Conservation (phyloP, 306 rosid species). For the Elaeagnus macrophylla region DNA sequence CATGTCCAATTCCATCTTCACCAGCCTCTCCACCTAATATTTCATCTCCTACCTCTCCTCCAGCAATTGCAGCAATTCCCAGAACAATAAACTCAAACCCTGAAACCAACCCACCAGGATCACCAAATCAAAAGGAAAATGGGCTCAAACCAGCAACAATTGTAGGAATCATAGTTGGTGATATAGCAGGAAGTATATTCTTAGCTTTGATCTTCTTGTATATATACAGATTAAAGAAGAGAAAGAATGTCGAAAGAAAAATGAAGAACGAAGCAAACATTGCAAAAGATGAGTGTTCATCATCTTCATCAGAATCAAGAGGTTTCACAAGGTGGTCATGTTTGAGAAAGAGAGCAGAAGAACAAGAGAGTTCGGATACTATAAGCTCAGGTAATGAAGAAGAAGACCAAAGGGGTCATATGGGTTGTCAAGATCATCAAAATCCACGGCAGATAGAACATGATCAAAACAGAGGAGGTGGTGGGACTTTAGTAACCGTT, state of each 20-base stretch:
- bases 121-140: slow-evolving; percentile 16
- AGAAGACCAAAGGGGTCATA: slow-evolving; percentile 13
- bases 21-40: slow-evolving; percentile 32
- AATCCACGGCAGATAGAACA: slow-evolving; percentile 21
- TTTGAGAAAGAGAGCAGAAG: slow-evolving; percentile 49
- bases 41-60: slow-evolving; percentile 49
- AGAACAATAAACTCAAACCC: slow-evolving; percentile 31
- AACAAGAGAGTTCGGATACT: slow-evolving; percentile 34
- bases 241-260: slow-evolving; percentile 16
- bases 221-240: slow-evolving; percentile 37
- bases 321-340: slow-evolving; percentile 80
- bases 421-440: slow-evolving; percentile 15
- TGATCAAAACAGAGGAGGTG: slow-evolving; percentile 35
- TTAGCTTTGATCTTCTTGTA: slow-evolving; percentile 42
- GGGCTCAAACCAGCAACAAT: slow-evolving; percentile 46
- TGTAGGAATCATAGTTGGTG: slow-evolving; percentile 67
- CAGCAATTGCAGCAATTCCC: slow-evolving; percentile 88
- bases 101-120: slow-evolving; percentile 11
- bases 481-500: slow-evolving; percentile 63
- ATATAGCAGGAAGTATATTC: slow-evolving; percentile 38
- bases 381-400: slow-evolving; percentile 24
- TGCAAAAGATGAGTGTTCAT: slow-evolving; percentile 32
- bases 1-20: slow-evolving; percentile 58
- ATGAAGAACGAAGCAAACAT: slow-evolving; percentile 29
- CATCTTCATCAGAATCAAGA: slow-evolving; percentile 49